These are phyloP conservation scores for Candida coquimbonensis DNA, from an alignment of 805 yeast genomes.

Conservation along the genomic window DNA sequence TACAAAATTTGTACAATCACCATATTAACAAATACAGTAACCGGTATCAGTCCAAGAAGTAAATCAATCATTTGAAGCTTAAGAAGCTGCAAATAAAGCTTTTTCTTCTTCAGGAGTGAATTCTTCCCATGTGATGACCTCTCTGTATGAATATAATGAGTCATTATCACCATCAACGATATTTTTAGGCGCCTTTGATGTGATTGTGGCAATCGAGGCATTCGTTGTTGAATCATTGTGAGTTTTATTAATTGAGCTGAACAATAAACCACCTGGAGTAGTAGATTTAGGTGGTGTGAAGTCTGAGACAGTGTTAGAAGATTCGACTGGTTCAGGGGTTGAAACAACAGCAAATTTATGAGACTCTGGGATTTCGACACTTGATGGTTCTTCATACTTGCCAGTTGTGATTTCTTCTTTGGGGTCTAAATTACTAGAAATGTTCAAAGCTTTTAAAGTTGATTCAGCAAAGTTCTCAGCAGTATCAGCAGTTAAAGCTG, in stretches of 20 bases:
- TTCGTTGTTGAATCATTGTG: constrained; percentile 2
- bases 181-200: background rate
- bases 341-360: constrained; percentile 16
- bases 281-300: constrained; percentile 1
- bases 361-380: constrained; percentile 15
- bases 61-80: background rate
- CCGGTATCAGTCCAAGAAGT: background rate
- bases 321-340: background rate
- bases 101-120: constrained; percentile 10
- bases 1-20: background rate
- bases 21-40: background rate
- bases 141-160: constrained; percentile 19
- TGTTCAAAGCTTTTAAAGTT: too few relatives aligned
- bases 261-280: background rate
- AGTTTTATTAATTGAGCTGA: too few relatives aligned
- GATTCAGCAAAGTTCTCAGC: too few relatives aligned
- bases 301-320: constrained; percentile 2
- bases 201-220: constrained; percentile 4
- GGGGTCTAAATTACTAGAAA: too few relatives aligned
- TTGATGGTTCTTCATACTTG: background rate
- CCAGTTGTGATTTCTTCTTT: too few relatives aligned
- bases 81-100: constrained; percentile 1
- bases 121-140: constrained; percentile 16
- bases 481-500: too few relatives aligned
- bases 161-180: background rate